Base-by-base conservation (phyloP, 2,329 filamentous ascomycete genomes). In the Lecanicillium sp. region DNA sequence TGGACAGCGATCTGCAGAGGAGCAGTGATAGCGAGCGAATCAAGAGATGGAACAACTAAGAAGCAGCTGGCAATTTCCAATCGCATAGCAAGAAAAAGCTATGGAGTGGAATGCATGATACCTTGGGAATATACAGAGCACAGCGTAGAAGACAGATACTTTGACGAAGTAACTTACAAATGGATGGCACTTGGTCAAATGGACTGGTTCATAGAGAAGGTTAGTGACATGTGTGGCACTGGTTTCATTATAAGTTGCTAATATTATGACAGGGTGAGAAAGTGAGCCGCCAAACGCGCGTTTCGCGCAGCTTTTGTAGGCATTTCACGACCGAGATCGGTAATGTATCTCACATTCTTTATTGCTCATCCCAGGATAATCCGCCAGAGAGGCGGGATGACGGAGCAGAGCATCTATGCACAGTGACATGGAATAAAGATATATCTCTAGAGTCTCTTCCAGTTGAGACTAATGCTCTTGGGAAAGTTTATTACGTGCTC, bases 1-100 rank as follows among this genome's bases (percentile, higher is more conserved):
- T 63, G 60, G 60, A 57, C 53, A 0, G 59, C 60, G 0, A 53
- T 62, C 4, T 58, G 55, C 15, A 53, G 58, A 0, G 58, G 60
- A 2, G 60, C 59, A 1, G 58, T 58, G 4, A 34, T 56, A 7
- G 22, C 22, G 22, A 25, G 11, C 22, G 7, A 11, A 25, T 25
- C 22, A 6, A 7, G 22, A 7, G 11, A 25, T 25, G 22, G 22
- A 11, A 11, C 22, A 25, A 7, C 22, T 25, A 6, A 7, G 22
- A 25, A 25, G 7, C 22, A 25, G 11, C 11, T 11, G 6, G 6
- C 22, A 7, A 25, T 25, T 25, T 6, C 7, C 11, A 11, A 25
- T 11, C 22, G 22, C 22, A 25, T 25, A 7, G 22, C 22, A 6
- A 25, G 22, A 25, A 7, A 11, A 6, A 25, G 22, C 22, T 25